Percentiles rank a stretch among this genome's conserved stretches.
Evolutionary conservation across 108 stramenopile genomes (phyloP).

Genomic region (Cyclostephanos tholiformis): DNA sequence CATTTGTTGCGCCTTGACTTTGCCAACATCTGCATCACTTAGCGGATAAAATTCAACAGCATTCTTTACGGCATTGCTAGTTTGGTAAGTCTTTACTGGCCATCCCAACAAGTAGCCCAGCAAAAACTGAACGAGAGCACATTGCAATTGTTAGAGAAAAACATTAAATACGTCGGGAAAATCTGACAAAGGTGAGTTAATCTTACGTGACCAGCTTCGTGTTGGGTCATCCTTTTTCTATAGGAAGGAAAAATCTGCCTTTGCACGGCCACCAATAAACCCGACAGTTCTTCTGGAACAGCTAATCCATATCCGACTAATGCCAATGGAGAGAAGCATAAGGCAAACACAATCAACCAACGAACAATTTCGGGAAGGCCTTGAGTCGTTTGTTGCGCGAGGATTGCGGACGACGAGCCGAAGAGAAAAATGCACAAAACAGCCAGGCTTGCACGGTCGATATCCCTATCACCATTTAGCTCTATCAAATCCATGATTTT

Average conservation of each 20-base stretch:
- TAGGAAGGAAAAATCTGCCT: slow-evolving; percentile 76
- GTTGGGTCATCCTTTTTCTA: slow-evolving; percentile 80
- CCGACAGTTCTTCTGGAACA: slow-evolving; percentile 64
- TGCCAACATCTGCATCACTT: slow-evolving; percentile 61
- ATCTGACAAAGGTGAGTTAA: too few relatives aligned
- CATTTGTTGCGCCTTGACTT: slow-evolving; percentile 57
- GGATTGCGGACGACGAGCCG: slow-evolving; percentile 61
- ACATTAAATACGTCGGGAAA: too few relatives aligned
- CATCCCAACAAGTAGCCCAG: slow-evolving; percentile 76
- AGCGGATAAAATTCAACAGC: slow-evolving; percentile 88
- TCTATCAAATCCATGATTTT: slow-evolving; percentile 78
- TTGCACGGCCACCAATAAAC: slow-evolving; percentile 67
- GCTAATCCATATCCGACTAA: slow-evolving; percentile 86
- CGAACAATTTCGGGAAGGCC: slow-evolving; percentile 79
- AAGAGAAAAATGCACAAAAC: slow-evolving; percentile 65
- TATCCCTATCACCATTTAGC: slow-evolving; percentile 80
- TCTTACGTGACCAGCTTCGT: slow-evolving; percentile 89
- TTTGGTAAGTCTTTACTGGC: slow-evolving; percentile 68
- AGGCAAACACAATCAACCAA: slow-evolving; percentile 73
- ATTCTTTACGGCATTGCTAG: slow-evolving; percentile 79
- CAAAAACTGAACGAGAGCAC: too few relatives aligned
- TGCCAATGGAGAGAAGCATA: slow-evolving; percentile 74
- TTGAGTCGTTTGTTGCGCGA: slow-evolving; percentile 55
- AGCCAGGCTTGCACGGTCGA: slow-evolving; percentile 73
- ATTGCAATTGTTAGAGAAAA: too few relatives aligned